phyloP scores from a whole-genome alignment of 768 basidiomycete species.

The Mycena vitilis region DNA sequence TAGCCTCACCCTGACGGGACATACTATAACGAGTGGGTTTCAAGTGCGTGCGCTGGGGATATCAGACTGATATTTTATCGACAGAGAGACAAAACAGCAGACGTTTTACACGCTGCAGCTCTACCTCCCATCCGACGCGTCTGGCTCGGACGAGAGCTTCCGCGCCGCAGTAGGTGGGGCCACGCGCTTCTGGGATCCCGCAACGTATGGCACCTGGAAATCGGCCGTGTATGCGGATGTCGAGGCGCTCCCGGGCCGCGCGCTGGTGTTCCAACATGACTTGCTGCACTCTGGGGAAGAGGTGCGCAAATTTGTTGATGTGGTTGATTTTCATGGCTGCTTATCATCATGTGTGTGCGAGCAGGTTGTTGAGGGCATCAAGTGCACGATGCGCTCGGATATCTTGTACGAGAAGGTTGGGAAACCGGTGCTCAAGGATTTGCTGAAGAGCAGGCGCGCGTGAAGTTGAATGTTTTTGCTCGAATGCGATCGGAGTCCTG shows the following conservation, averaged over 20 bases:
- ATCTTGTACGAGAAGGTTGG: slow-evolving; percentile 35
- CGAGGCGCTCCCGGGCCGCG: slow-evolving; percentile 26
- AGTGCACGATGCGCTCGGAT: slow-evolving; percentile 31
- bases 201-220: background rate
- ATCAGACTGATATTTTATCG: background rate
- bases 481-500: too few relatives aligned
- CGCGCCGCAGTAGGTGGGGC: slow-evolving; percentile 24
- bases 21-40: slow-evolving; percentile 20
- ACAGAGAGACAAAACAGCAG: slow-evolving; percentile 14
- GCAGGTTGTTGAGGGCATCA: slow-evolving; percentile 27
- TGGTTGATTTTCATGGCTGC: too few relatives aligned
- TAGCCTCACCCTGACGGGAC: slow-evolving; percentile 3
- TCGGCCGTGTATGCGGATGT: slow-evolving; percentile 27
- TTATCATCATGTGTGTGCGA: background rate
- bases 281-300: slow-evolving; percentile 31
- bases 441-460: background rate
- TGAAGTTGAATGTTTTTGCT: background rate
- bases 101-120: slow-evolving; percentile 36
- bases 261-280: slow-evolving; percentile 34
- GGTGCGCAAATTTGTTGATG: slow-evolving; percentile 2
- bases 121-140: slow-evolving; percentile 33
- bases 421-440: slow-evolving; percentile 12
- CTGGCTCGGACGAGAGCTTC: slow-evolving; percentile 28
- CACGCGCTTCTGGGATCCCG: slow-evolving; percentile 27
- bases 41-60: background rate